Evolutionary conservation across 345 rosid genomes (phyloP).

Genomic region (Linum usitatissimum): DNA sequence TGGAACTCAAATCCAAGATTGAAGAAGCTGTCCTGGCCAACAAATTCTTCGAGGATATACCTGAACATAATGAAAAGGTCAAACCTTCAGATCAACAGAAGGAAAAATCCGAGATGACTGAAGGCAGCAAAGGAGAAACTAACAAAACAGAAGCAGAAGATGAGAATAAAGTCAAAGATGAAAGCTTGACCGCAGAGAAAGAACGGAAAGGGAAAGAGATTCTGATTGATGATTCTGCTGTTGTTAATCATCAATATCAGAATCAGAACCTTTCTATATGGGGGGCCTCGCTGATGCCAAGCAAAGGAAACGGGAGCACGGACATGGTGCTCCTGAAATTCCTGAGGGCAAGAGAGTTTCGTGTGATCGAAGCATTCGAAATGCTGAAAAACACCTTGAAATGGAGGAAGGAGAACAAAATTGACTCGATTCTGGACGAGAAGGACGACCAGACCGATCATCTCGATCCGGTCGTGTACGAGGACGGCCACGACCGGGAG

Average conservation of each 20-base stretch:
- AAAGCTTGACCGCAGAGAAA: not conserved
- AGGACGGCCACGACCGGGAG: constrained; percentile 16
- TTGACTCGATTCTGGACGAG: constrained; percentile 17
- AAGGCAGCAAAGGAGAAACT: not conserved
- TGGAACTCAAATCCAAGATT: constrained; percentile 15
- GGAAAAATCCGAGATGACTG: not conserved
- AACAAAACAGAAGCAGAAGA: not conserved
- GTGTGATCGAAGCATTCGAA: constrained; percentile 15
- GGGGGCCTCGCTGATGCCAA: constrained; percentile 18
- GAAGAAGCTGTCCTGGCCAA: constrained; percentile 23
- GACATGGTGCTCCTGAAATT: constrained; percentile 14
- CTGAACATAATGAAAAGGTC: not conserved
- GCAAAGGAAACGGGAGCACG: constrained; percentile 16
- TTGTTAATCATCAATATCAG: too few species aligned
- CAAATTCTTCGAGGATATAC: constrained; percentile 10
- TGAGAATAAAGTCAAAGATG: not conserved
- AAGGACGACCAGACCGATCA: constrained; percentile 5
- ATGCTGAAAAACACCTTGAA: constrained; percentile 15
- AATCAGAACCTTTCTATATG: not conserved
- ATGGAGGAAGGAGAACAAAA: constrained; percentile 23
- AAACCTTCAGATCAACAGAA: not conserved
- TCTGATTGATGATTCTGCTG: not conserved
- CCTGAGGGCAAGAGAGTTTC: constrained; percentile 19
- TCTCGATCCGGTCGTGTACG: not conserved
- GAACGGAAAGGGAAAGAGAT: not conserved